Conservation (phyloP, 2,329 filamentous ascomycete species). For the Penicillium griseofulvum region DNA sequence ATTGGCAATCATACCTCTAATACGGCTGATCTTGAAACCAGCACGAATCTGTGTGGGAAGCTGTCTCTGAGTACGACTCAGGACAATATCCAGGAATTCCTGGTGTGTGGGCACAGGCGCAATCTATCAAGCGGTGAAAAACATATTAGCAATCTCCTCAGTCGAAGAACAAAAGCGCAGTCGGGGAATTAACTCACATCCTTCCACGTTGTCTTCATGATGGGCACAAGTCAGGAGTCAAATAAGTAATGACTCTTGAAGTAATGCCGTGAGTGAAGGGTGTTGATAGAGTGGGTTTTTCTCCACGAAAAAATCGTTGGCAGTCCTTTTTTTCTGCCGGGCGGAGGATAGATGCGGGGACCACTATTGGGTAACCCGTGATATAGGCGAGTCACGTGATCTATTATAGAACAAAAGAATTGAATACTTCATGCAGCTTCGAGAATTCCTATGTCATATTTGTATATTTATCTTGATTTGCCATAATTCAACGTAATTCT, state of each 20-base stretch:
- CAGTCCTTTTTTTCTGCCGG: slow-evolving; percentile 26
- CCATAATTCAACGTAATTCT: slow-evolving; percentile 1
- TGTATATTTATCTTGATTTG: not conserved
- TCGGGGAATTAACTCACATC: slow-evolving; percentile 41
- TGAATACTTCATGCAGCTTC: not conserved
- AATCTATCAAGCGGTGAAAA: slow-evolving; percentile 54
- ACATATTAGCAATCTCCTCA: slow-evolving; percentile 31
- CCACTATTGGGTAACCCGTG: slow-evolving; percentile 16
- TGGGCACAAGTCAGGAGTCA: slow-evolving; percentile 32
- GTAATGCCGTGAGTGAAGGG: slow-evolving; percentile 18
- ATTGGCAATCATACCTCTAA: slow-evolving; percentile 54
- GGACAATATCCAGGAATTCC: slow-evolving; percentile 96
- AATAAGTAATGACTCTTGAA: slow-evolving; percentile 26
- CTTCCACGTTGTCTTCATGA: slow-evolving; percentile 62
- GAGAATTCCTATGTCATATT: not conserved
- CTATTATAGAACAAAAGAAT: not conserved
- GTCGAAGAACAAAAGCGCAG: not conserved
- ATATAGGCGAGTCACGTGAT: slow-evolving; percentile 21
- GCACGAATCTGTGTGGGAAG: slow-evolving; percentile 93
- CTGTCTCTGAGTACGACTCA: slow-evolving; percentile 87
- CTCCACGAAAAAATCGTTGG: slow-evolving; percentile 29
- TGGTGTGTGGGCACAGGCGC: slow-evolving; percentile 85
- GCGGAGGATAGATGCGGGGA: slow-evolving; percentile 22
- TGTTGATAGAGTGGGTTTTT: slow-evolving; percentile 23
- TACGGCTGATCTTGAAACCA: slow-evolving; percentile 94